Evolutionary conservation across 768 basidiomycete genomes (phyloP).

Genomic region (Lentinula sp.): DNA sequence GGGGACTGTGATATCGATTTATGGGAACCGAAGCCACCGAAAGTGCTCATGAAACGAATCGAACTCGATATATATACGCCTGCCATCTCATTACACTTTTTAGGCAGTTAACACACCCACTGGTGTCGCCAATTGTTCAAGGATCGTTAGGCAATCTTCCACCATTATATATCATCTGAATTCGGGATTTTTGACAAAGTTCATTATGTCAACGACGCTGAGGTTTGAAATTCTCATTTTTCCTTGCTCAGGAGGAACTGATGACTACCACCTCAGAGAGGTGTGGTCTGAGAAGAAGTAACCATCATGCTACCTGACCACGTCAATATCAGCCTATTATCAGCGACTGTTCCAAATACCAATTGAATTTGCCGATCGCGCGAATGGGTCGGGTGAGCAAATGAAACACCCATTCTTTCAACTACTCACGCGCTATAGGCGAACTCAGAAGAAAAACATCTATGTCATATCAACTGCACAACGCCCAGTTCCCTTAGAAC

Average conservation of each 20-base stretch:
- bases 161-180: constrained; percentile 72
- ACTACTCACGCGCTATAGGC: constrained; percentile 36
- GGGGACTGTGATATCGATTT: constrained; percentile 21
- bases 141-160: constrained; percentile 73
- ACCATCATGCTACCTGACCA: constrained; percentile 99
- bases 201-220: constrained; percentile 98
- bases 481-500: constrained; percentile 94
- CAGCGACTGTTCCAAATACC: constrained; percentile 96
- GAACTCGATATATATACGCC: not conserved
- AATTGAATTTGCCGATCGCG: constrained; percentile 79
- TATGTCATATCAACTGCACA: constrained; percentile 97
- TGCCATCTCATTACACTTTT: not conserved
- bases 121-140: constrained; percentile 68
- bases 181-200: constrained; percentile 99
- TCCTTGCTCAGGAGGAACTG: not conserved
- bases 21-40: constrained; percentile 52
- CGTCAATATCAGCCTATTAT: constrained; percentile 93
- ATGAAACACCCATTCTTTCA: not conserved
- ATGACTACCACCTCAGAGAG: constrained; percentile 51
- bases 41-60: constrained; percentile 40
- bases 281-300: constrained; percentile 99
- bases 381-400: constrained; percentile 90
- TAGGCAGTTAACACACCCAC: constrained; percentile 58
- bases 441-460: constrained; percentile 98
- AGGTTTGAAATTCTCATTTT: constrained; percentile 45